A percentile compares a stretch with the other conserved stretches of the same genome.
These are phyloP conservation scores for Quercus wislizeni DNA, from an alignment of 306 rosid species.

Conservation along the genomic window DNA sequence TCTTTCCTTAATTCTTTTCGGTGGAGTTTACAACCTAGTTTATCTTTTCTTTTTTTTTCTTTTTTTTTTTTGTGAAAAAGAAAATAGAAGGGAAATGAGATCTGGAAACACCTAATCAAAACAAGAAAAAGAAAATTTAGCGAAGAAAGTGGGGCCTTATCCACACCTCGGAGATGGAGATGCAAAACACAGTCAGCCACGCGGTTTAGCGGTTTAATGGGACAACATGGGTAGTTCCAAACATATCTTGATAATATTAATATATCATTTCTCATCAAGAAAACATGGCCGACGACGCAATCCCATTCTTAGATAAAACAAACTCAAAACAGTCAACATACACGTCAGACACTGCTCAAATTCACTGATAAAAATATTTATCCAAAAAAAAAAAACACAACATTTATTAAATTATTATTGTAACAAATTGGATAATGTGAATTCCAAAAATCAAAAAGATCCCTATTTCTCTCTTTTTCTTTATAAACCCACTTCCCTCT, in stretches of 20 bases:
- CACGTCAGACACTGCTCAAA: constrained; percentile 5
- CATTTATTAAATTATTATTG: too few relatives aligned
- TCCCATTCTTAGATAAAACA: neutral
- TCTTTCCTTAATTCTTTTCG: too few relatives aligned
- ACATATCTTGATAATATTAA: neutral
- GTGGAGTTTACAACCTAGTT: too few relatives aligned
- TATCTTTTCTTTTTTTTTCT: too few relatives aligned
- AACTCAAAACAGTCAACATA: neutral
- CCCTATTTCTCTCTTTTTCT: neutral
- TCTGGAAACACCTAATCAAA: too few relatives aligned
- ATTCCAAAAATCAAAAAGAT: constrained; percentile 8
- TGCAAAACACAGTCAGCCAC: neutral
- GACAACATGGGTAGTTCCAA: neutral
- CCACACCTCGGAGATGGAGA: neutral
- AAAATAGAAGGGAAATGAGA: neutral
- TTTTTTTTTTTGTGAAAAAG: neutral
- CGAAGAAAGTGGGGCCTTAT: neutral
- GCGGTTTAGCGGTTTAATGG: constrained; percentile 9
- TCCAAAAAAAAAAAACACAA: neutral
- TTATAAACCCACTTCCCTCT: neutral
- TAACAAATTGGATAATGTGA: constrained; percentile 26
- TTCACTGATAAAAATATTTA: constrained; percentile 4
- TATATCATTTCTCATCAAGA: neutral
- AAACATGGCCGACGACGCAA: constrained; percentile 2
- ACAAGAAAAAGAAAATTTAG: neutral